These are phyloP conservation scores for Kodamaea fungicola DNA, from an alignment of 1,139 yeast species.

Conservation along the genomic window DNA sequence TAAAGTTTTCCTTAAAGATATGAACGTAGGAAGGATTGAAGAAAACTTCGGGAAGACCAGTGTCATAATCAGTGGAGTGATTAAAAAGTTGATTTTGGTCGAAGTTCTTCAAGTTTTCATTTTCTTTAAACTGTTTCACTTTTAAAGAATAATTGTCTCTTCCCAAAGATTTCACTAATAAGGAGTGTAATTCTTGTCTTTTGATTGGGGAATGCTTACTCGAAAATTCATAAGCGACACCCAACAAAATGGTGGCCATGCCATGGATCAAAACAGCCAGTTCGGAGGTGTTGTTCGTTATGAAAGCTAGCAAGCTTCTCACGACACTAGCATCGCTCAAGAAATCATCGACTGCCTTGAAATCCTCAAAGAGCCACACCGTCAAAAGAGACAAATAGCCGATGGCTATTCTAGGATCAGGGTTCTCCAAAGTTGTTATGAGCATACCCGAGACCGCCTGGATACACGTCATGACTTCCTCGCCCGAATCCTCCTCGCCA, in stretches of 20 bases:
- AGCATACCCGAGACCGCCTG: conserved; percentile 80
- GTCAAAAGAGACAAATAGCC: conserved; percentile 76
- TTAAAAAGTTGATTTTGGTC: conserved; percentile 35
- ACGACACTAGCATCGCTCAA: conserved; percentile 63
- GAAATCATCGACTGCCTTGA: conserved; percentile 72
- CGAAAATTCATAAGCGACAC: conserved; percentile 80
- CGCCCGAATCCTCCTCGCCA: conserved; percentile 67
- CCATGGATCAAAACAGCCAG: conserved; percentile 68
- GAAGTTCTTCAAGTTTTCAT: conserved; percentile 52
- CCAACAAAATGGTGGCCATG: conserved; percentile 67
- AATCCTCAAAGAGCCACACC: conserved; percentile 77
- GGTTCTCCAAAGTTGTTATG: conserved; percentile 57
- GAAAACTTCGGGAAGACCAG: conserved; percentile 84
- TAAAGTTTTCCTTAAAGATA: conserved; percentile 65
- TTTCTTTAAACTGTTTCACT: conserved; percentile 68
- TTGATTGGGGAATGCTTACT: conserved; percentile 67
- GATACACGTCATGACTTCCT: conserved; percentile 69
- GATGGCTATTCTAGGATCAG: conserved; percentile 74
- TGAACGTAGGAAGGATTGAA: conserved; percentile 64
- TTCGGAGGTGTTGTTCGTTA: conserved; percentile 60
- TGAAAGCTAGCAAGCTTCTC: conserved; percentile 63
- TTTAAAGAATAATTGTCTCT: conserved; percentile 74
- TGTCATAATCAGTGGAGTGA: conserved; percentile 49
- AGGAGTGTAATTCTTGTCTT: conserved; percentile 58
- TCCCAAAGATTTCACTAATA: conserved; percentile 71